Evolutionary conservation across 306 rosid species (phyloP).

Genomic region (Psophocarpus tetragonolobus): DNA sequence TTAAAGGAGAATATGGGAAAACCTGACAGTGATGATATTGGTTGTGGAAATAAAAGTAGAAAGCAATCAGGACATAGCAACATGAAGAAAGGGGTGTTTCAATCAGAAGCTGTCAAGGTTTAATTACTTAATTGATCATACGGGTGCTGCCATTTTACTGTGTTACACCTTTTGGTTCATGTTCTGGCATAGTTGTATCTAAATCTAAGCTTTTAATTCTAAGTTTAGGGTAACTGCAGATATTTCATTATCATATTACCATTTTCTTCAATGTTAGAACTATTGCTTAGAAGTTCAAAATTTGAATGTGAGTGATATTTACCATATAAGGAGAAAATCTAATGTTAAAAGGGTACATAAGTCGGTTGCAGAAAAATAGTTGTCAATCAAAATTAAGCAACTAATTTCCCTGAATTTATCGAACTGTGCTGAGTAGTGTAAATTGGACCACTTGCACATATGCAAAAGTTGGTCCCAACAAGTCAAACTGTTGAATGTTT

Average conservation of each 20-base stretch:
- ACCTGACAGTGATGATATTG: slow-evolving; percentile 38
- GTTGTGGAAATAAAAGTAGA: slow-evolving; percentile 26
- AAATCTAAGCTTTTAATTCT: neutral
- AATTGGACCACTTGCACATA: neutral
- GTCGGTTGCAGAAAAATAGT: neutral
- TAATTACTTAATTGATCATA: neutral
- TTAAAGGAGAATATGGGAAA: slow-evolving; percentile 47
- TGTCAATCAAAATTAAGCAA: neutral
- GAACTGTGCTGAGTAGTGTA: neutral
- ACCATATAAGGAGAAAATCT: neutral
- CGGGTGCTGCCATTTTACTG: neutral
- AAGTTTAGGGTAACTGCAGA: neutral
- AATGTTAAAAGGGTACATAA: neutral
- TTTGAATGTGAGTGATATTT: neutral
- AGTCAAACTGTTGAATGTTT: neutral
- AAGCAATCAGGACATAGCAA: slow-evolving; percentile 20
- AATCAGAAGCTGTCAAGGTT: slow-evolving; percentile 47
- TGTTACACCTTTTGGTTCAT: neutral
- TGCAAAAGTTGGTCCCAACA: neutral
- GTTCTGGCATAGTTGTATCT: slow-evolving; percentile 9
- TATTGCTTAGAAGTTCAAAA: neutral
- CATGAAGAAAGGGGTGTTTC: slow-evolving; percentile 41
- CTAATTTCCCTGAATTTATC: neutral
- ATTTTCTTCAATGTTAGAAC: neutral
- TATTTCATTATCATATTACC: slow-evolving; percentile 6